A percentile compares a stretch with the other conserved stretches of the same genome.
Evolutionary conservation across 495 filamentous ascomycete genomes (phyloP).

Genomic region (Durotheca rogersii): DNA sequence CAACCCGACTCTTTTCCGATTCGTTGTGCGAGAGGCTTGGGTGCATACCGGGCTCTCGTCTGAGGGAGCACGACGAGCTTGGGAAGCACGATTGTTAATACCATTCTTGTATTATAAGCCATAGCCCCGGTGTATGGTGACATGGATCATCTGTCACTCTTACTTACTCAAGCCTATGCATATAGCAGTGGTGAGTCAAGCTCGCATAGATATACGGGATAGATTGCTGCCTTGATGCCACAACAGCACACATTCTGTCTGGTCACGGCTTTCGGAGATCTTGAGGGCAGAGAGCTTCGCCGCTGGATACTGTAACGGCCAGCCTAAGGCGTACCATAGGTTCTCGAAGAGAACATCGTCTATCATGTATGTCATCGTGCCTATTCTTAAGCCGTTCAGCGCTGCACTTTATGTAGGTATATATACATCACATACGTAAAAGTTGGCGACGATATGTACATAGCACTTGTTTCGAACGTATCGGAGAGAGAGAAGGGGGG

Average conservation of each 20-base stretch:
- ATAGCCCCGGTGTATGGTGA: conserved; percentile 21
- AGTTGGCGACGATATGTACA: conserved; percentile 4
- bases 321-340: conserved; percentile 5
- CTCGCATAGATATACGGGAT: conserved; percentile 25
- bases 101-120: conserved; percentile 11
- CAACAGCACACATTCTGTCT: conserved; percentile 20
- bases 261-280: conserved; percentile 27
- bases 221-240: conserved; percentile 15
- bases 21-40: background rate
- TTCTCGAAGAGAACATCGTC: conserved; percentile 9
- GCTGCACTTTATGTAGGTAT: conserved; percentile 14
- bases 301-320: conserved; percentile 9
- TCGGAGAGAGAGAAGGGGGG: no score
- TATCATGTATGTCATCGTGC: conserved; percentile 7
- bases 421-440: conserved; percentile 13
- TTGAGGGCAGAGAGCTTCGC: conserved; percentile 7
- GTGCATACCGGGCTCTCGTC: background rate
- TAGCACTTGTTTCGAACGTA: conserved; percentile 7
- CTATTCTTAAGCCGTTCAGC: conserved; percentile 24
- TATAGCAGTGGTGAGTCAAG: conserved; percentile 16
- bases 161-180: conserved; percentile 22
- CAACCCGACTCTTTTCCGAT: background rate
- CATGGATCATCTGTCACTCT: conserved; percentile 23
- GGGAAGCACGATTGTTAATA: background rate
- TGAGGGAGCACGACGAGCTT: background rate